A percentile compares a stretch with the other conserved stretches of the same genome.
These are phyloP conservation scores for Aspergillus bombycis DNA, from an alignment of 2,329 filamentous ascomycete species.

Conservation along the genomic window DNA sequence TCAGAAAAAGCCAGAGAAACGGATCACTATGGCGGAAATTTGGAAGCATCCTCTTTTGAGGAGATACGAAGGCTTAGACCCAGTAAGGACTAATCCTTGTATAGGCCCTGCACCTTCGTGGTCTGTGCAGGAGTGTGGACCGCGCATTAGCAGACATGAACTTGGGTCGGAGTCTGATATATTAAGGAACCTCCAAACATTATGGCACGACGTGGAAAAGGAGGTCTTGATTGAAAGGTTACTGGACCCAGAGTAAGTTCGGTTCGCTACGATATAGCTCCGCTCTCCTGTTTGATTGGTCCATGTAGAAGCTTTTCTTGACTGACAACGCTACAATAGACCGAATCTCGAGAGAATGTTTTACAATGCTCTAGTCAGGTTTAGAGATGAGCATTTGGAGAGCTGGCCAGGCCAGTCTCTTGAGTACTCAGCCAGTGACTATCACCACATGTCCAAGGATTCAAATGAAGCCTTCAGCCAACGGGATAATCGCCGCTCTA, in stretches of 20 bases:
- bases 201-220: conserved; percentile 87
- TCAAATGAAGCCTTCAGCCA: not conserved
- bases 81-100: conserved; percentile 61
- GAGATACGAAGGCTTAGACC: conserved; percentile 78
- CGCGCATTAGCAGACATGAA: conserved; percentile 64
- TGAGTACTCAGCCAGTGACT: conserved; percentile 86
- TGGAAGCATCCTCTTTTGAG: conserved; percentile 85
- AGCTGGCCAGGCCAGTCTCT: conserved; percentile 78
- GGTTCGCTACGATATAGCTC: not conserved
- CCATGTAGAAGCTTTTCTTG: not conserved
- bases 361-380: conserved; percentile 81
- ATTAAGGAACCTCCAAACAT: conserved; percentile 79
- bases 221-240: conserved; percentile 71
- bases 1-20: conserved; percentile 73
- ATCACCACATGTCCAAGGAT: conserved; percentile 69
- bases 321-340: conserved; percentile 45
- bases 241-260: conserved; percentile 63
- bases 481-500: conserved; percentile 8
- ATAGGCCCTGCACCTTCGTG: conserved; percentile 59
- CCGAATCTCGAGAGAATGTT: conserved; percentile 91
- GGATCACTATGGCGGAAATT: conserved; percentile 79
- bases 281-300: not conserved
- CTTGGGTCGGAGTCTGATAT: conserved; percentile 80
- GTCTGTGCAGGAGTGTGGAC: conserved; percentile 63
- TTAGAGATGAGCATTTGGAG: conserved; percentile 81